Evolutionary conservation across 139 green algal genomes (phyloP), one percentile per base, ranked within the genome.

Genomic region (Haematococcus sp.): DNA sequence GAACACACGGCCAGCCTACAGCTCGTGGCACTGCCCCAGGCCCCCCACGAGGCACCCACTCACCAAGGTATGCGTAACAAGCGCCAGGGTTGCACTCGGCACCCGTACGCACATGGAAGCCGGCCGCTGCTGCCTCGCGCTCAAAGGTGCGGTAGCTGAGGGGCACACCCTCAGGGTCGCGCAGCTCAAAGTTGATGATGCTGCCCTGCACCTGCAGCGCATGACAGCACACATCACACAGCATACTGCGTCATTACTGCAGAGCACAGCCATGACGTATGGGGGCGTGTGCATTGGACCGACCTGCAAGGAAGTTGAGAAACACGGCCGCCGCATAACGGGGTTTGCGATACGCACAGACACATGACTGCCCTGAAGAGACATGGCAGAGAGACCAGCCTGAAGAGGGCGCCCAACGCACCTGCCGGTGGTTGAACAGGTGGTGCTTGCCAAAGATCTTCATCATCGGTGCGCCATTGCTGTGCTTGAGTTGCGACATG

Each of bases 151-250:
- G 33, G 43, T 72, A 72, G 71, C 71, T 84, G 58, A 87, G 74
- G 52, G 84, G 75, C 20, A 30, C 44, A 19, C 84, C 84, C 46
- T 84, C 65, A 4, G 85, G 86, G 9, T 28, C 61, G 54, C 86
- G 73, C 33, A 88, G 40, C 75, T 91, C 78, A 35, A 95, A 92
- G 81, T 94, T 94, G 49, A 95, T 13, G 63, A 93, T 93, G 44
- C 76, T 79, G 23, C 88, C 87, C 74, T 94, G 90, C 35, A 89
- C 82, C 61, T 75, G 60, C 28, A n/a, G 17, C 34, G 40, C 40
- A 49, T 43, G 27, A 23, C 11, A 7, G n/a, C n/a, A n/a, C n/a
- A n/a, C n/a, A n/a, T n/a, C n/a, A n/a, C n/a, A n/a, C n/a, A n/a
- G n/a, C n/a, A n/a, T n/a, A n/a, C n/a, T n/a, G n/a, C n/a, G n/a